These are phyloP conservation scores for Cicer pinnatifidum DNA, from an alignment of 306 rosid genomes.

Conservation along the genomic window DNA sequence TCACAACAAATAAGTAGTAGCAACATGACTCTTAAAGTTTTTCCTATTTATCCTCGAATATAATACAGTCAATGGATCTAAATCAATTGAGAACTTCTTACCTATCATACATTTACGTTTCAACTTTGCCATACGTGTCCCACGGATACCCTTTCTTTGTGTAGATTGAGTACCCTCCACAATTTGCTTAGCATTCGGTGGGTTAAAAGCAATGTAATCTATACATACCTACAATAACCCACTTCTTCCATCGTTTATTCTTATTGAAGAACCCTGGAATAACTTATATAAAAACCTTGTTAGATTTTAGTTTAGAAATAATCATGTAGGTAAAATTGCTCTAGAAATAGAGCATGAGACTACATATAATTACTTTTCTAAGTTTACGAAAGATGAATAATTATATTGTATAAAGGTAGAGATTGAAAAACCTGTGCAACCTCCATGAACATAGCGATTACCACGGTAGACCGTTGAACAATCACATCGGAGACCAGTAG, in stretches of 20 bases:
- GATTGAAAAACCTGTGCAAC: slow-evolving; percentile 26
- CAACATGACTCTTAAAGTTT: too few species aligned
- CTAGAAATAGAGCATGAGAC: background rate
- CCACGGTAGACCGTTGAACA: background rate
- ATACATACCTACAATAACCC: slow-evolving; percentile 42
- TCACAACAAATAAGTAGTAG: too few species aligned
- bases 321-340: background rate
- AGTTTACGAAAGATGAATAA: too few species aligned
- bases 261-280: background rate
- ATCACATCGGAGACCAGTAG: background rate
- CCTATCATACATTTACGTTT: too few species aligned
- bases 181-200: background rate
- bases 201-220: background rate
- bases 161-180: too few species aligned
- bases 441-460: slow-evolving; percentile 17
- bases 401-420: background rate
- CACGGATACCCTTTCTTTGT: too few species aligned
- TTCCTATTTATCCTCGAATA: too few species aligned
- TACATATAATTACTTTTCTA: too few species aligned
- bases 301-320: background rate
- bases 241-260: background rate
- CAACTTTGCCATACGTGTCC: too few species aligned
- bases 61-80: too few species aligned
- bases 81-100: too few species aligned
- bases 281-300: background rate